Evolutionary conservation across 805 yeast genomes (phyloP).

Genomic region (Candida orba): DNA sequence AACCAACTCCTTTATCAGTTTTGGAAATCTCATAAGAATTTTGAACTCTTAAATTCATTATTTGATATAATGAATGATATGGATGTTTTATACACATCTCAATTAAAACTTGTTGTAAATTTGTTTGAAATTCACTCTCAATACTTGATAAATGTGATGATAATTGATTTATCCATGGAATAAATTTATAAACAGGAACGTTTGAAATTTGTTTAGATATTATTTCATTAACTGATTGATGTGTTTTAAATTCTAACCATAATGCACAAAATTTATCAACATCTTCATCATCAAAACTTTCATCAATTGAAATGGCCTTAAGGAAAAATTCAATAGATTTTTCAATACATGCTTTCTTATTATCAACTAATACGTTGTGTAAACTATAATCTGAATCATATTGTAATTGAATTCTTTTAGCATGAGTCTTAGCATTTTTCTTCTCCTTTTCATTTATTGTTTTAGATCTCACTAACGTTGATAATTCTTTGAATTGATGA

Average conservation of each 20-base stretch:
- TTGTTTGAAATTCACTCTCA: slow-evolving; percentile 43
- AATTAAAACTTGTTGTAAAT: slow-evolving; percentile 41
- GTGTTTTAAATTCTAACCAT: slow-evolving; percentile 63
- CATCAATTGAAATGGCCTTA: slow-evolving; percentile 40
- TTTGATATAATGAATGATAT: slow-evolving; percentile 58
- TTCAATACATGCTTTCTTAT: slow-evolving; percentile 36
- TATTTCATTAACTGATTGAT: slow-evolving; percentile 35
- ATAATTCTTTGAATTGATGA: neutral
- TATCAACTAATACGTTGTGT: slow-evolving; percentile 30
- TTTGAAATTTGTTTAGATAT: slow-evolving; percentile 31
- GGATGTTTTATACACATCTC: slow-evolving; percentile 55
- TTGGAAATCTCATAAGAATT: slow-evolving; percentile 24
- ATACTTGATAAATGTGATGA: slow-evolving; percentile 59
- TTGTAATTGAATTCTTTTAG: slow-evolving; percentile 41
- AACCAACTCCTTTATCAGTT: slow-evolving; percentile 32
- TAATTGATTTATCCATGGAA: slow-evolving; percentile 80
- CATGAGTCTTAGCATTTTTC: slow-evolving; percentile 45
- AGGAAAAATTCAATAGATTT: slow-evolving; percentile 57
- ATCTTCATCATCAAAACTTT: slow-evolving; percentile 42
- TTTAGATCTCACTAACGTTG: slow-evolving; percentile 25
- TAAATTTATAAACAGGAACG: slow-evolving; percentile 54
- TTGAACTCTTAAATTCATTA: slow-evolving; percentile 51
- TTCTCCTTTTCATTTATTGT: slow-evolving; percentile 39
- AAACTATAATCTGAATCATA: slow-evolving; percentile 43
- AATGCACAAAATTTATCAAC: slow-evolving; percentile 74